Evolutionary conservation across 2,329 filamentous ascomycete genomes (phyloP).

Genomic region (Mycosphaerella sp.): DNA sequence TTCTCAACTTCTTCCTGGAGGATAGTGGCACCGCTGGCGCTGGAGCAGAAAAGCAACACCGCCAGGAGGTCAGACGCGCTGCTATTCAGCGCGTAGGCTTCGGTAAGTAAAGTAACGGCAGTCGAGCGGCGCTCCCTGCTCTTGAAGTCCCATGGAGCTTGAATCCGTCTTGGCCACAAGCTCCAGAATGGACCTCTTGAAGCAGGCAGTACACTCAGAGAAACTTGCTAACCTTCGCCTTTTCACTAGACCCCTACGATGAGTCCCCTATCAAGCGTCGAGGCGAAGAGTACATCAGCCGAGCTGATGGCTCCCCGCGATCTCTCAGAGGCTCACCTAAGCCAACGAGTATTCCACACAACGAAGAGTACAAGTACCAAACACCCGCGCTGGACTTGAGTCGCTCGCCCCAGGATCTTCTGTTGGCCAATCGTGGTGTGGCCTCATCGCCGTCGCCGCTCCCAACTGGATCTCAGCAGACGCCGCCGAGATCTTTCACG

Average conservation of each 20-base stretch:
- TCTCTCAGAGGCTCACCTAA: constrained; percentile 10
- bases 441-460: constrained; percentile 14
- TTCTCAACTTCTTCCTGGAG: constrained; percentile 79
- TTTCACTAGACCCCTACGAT: constrained; percentile 52
- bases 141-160: no score
- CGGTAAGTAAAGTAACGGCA: constrained; percentile 27
- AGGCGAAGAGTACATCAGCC: constrained; percentile 55
- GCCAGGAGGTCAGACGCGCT: constrained; percentile 54
- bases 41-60: constrained; percentile 54
- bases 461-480: constrained; percentile 20
- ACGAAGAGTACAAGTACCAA: constrained; percentile 20
- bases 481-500: constrained; percentile 21
- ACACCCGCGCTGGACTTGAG: constrained; percentile 15
- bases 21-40: constrained; percentile 61
- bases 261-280: constrained; percentile 61
- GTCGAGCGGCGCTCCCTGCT: no score
- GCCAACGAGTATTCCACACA: constrained; percentile 12
- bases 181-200: no score
- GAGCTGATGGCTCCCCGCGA: constrained; percentile 8
- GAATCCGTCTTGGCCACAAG: no score
- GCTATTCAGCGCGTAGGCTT: constrained; percentile 59
- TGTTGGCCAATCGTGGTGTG: neutral
- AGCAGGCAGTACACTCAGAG: no score
- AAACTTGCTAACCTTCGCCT: no score
- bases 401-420: constrained; percentile 5